Conservation (phyloP, 2,329 filamentous ascomycete genomes). For the Diaporthe capsici region DNA sequence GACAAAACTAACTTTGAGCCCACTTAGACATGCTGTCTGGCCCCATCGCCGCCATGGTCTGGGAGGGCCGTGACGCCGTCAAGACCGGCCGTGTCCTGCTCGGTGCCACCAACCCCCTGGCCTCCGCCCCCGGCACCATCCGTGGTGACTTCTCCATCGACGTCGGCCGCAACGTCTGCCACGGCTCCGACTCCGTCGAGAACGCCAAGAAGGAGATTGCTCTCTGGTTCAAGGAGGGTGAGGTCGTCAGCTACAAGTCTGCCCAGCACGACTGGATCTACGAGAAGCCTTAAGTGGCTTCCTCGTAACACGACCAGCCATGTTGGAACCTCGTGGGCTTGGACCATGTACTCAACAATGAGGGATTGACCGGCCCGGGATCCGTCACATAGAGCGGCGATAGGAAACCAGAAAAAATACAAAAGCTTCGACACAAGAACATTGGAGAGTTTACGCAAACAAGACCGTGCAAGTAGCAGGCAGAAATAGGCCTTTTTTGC, state of each 20-base stretch:
- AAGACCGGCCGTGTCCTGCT: slow-evolving; percentile 97
- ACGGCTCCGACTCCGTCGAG: slow-evolving; percentile 99
- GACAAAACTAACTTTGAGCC: slow-evolving; percentile 43
- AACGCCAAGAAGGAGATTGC: slow-evolving; percentile 99
- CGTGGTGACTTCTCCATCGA: slow-evolving; percentile 91
- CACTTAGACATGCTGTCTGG: slow-evolving; percentile 91
- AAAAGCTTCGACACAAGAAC: slow-evolving; percentile 31
- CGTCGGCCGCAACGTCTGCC: slow-evolving; percentile 71
- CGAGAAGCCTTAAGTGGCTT: slow-evolving; percentile 78
- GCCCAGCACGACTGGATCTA: slow-evolving; percentile 95
- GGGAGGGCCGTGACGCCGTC: slow-evolving; percentile 98
- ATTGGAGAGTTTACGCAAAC: background rate
- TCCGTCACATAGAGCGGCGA: slow-evolving; percentile 37
- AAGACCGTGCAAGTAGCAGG: background rate
- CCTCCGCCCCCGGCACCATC: slow-evolving; percentile 96
- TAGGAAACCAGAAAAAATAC: slow-evolving; percentile 43
- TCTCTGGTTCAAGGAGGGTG: slow-evolving; percentile 95
- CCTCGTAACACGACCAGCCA: background rate
- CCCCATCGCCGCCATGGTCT: slow-evolving; percentile 99
- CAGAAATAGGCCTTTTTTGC: background rate
- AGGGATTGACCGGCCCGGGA: background rate
- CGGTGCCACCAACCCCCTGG: slow-evolving; percentile 98
- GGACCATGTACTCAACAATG: background rate
- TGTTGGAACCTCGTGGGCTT: background rate
- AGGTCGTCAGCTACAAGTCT: slow-evolving; percentile 88